phyloP scores from a whole-genome alignment of 2,329 filamentous ascomycete genomes.

The Colletotrichum sp. region DNA sequence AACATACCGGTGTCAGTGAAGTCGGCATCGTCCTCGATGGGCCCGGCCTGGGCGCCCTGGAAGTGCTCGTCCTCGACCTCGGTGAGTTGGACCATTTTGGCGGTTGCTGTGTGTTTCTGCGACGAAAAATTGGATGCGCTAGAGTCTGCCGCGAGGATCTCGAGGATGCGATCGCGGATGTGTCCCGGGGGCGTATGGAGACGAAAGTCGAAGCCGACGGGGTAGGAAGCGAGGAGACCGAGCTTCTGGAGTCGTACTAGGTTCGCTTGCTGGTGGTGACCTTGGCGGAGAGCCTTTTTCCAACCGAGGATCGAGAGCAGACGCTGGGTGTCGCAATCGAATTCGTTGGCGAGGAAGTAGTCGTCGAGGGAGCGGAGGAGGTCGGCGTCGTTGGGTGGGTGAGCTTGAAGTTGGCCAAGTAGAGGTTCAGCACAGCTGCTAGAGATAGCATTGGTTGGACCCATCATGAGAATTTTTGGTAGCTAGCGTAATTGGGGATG shows the following conservation, averaged over 20 bases:
- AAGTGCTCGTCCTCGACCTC: slow-evolving; percentile 98
- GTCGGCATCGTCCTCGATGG: slow-evolving; percentile 87
- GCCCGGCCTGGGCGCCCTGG: slow-evolving; percentile 69
- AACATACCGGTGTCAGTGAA: slow-evolving; percentile 88
- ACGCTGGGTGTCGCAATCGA: background rate
- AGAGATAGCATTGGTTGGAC: background rate
- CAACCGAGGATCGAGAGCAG: background rate
- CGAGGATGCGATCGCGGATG: background rate
- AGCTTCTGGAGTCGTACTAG: slow-evolving; percentile 1
- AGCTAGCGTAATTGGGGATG: background rate
- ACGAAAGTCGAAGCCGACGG: slow-evolving; percentile 1
- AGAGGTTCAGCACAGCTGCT: slow-evolving; percentile 9
- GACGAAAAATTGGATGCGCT: background rate
- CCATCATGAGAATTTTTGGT: slow-evolving; percentile 22
- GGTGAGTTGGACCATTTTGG: slow-evolving; percentile 91
- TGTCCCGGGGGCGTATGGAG: slow-evolving; percentile 4
- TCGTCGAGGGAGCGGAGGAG: background rate
- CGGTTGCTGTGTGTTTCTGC: background rate
- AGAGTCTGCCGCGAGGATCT: background rate
- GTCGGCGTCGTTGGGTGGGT: slow-evolving; percentile 3
- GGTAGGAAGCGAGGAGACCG: background rate
- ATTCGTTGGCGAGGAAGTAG: background rate
- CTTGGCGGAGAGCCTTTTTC: background rate
- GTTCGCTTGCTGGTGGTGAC: background rate
- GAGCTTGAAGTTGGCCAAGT: background rate